phyloP scores from a whole-genome alignment of 495 filamentous ascomycete species.

The Chaetomium tenue region DNA sequence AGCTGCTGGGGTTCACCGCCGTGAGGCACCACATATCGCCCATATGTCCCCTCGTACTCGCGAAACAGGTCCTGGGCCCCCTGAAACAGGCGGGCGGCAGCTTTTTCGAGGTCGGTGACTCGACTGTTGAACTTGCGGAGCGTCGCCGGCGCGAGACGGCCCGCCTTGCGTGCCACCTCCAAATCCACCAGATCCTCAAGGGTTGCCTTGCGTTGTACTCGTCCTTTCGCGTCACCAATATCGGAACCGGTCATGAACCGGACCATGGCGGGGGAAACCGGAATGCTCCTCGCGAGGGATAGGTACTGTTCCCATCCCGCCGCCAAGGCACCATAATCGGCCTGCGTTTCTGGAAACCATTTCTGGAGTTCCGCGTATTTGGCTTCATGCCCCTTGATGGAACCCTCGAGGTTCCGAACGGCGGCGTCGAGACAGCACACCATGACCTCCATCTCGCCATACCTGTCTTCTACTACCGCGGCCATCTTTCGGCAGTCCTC shows the following conservation, averaged over 20 bases:
- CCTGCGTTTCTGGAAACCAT: constrained; percentile 68
- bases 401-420: constrained; percentile 73
- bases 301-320: constrained; percentile 68
- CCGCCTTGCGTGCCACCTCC: constrained; percentile 64
- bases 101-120: constrained; percentile 48
- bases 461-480: constrained; percentile 45
- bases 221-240: constrained; percentile 41
- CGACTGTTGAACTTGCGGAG: constrained; percentile 48
- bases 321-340: constrained; percentile 65
- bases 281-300: constrained; percentile 59
- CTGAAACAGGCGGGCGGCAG: constrained; percentile 45
- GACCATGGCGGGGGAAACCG: constrained; percentile 52
- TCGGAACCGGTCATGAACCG: constrained; percentile 54
- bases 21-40: constrained; percentile 43
- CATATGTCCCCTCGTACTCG: constrained; percentile 51
- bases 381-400: constrained; percentile 69
- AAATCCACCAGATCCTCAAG: constrained; percentile 72
- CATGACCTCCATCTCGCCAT: constrained; percentile 69
- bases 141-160: constrained; percentile 46
- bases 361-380: constrained; percentile 69
- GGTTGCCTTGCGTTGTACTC: constrained; percentile 45
- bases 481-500: constrained; percentile 62
- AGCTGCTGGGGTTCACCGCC: constrained; percentile 51
- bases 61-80: constrained; percentile 47
- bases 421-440: constrained; percentile 71